phyloP scores from a whole-genome alignment of 805 yeast genomes.

The Gaillardinia entomophila region DNA sequence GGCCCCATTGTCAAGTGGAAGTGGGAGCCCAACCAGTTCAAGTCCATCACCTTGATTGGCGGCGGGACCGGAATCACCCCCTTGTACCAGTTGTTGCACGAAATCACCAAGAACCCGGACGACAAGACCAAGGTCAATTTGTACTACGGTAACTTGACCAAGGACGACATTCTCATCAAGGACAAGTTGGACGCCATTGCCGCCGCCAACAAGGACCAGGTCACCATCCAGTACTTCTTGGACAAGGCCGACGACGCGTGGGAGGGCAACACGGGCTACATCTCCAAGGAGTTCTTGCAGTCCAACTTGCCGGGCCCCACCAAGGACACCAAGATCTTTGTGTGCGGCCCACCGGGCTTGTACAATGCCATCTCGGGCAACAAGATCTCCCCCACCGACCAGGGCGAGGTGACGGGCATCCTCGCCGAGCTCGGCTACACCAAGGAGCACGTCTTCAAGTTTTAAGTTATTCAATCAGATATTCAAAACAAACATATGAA shows the following conservation, averaged over 20 bases:
- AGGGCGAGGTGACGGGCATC: slow-evolving; percentile 89
- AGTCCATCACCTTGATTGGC: slow-evolving; percentile 76
- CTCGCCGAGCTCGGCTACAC: slow-evolving; percentile 83
- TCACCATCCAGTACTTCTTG: slow-evolving; percentile 72
- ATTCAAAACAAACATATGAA: neutral
- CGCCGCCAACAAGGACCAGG: slow-evolving; percentile 66
- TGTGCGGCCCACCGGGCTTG: slow-evolving; percentile 95
- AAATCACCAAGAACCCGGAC: slow-evolving; percentile 68
- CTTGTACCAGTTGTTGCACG: slow-evolving; percentile 77
- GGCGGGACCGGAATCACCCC: slow-evolving; percentile 99
- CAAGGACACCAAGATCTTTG: slow-evolving; percentile 60
- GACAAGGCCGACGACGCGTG: slow-evolving; percentile 52
- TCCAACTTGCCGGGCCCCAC: slow-evolving; percentile 59
- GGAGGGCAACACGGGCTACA: slow-evolving; percentile 66
- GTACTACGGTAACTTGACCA: slow-evolving; percentile 73
- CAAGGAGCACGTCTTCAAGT: slow-evolving; percentile 86
- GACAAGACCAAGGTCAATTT: slow-evolving; percentile 88
- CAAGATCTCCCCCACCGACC: slow-evolving; percentile 82
- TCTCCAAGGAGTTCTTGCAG: slow-evolving; percentile 67
- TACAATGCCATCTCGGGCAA: slow-evolving; percentile 83
- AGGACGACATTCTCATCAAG: slow-evolving; percentile 77
- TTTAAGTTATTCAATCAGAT: slow-evolving; percentile 30
- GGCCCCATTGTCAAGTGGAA: slow-evolving; percentile 93
- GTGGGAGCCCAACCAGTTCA: slow-evolving; percentile 81
- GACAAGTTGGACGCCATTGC: slow-evolving; percentile 69